These are phyloP conservation scores for Fraxinus ornus DNA, from an alignment of 305 asterid genomes.

Conservation along the genomic window DNA sequence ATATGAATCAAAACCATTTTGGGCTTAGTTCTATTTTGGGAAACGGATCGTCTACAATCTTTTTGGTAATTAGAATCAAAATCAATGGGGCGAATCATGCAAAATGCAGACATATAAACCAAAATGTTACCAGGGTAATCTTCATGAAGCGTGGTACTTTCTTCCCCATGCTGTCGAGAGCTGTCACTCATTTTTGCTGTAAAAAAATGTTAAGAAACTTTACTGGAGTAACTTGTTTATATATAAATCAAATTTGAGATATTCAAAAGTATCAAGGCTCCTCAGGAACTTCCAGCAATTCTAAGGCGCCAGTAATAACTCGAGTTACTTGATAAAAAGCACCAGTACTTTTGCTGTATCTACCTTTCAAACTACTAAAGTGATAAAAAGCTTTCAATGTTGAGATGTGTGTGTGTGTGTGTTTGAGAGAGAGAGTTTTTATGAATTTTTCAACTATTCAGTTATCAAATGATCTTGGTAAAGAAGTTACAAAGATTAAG, in stretches of 20 bases:
- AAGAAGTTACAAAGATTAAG: not conserved
- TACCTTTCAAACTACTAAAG: not conserved
- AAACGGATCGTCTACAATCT: not conserved
- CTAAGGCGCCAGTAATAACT: not conserved
- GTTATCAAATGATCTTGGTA: not conserved
- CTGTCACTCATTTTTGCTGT: slow-evolving; percentile 54
- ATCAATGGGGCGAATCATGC: not conserved
- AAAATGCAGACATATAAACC: not conserved
- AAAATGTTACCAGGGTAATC: slow-evolving; percentile 50
- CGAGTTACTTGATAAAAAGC: not conserved
- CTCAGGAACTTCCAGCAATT: not conserved
- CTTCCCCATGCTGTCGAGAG: slow-evolving; percentile 51
- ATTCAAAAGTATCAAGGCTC: not conserved
- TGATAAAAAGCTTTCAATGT: slow-evolving; percentile 16
- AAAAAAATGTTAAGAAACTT: slow-evolving; percentile 23
- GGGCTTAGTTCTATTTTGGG: not conserved
- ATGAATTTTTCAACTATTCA: not conserved
- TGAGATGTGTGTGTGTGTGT: not conserved
- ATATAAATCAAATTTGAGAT: not conserved
- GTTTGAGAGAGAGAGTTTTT: not conserved
- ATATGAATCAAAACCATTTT: not conserved
- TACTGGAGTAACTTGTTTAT: slow-evolving; percentile 4
- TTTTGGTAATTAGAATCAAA: not conserved
- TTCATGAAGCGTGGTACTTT: slow-evolving; percentile 43
- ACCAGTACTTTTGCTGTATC: not conserved